Evolutionary conservation across 768 basidiomycete genomes (phyloP), one percentile per base, ranked within the genome.

Genomic region (Neoboletus brunneissimus): DNA sequence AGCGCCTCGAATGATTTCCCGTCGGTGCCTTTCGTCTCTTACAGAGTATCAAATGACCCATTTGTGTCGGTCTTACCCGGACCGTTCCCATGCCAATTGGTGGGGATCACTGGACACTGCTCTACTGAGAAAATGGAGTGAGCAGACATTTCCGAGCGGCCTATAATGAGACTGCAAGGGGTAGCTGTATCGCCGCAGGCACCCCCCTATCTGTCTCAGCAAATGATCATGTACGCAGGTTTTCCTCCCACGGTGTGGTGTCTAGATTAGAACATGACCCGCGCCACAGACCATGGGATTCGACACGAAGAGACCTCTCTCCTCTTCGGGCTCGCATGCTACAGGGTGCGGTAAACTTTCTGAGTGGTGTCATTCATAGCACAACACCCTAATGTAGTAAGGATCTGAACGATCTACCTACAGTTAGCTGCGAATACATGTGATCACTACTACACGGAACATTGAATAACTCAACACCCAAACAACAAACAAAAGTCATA

Each of bases 381-480:
- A 47, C 7, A 37, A 16, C 23, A 35, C 23, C 48, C 35, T 49
- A 29, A 51, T 22, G 20, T 6, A 38, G 8, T 7, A 31, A 32
- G 34, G 50, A 41, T 43, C 32, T 11, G 16, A 20, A 29, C 22
- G 22, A 58, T 58, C 44, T 54, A 41, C 41, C n/a, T n/a, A n/a
- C n/a, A n/a, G n/a, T n/a, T n/a, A 1, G 31, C 7, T 47, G 45
- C 6, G 29, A 48, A 44, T 48, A 63, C 64, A 63, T 25, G 18
- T 12, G 13, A 49, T 48, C 40, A 34, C 37, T 46, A 64, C 55
- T n/a, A n/a, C n/a, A n/a, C n/a, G n/a, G n/a, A n/a, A 53, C 59
- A 48, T 23, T 4, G 37, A 51, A 64, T 55, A 55, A 51, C 6
- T 62, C 50, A 27, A 32, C n/a, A n/a, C n/a, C n/a, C n/a, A n/a